Conservation (phyloP, 371 early-diverging fungal genomes). For the Sporodiniella umbellata region DNA sequence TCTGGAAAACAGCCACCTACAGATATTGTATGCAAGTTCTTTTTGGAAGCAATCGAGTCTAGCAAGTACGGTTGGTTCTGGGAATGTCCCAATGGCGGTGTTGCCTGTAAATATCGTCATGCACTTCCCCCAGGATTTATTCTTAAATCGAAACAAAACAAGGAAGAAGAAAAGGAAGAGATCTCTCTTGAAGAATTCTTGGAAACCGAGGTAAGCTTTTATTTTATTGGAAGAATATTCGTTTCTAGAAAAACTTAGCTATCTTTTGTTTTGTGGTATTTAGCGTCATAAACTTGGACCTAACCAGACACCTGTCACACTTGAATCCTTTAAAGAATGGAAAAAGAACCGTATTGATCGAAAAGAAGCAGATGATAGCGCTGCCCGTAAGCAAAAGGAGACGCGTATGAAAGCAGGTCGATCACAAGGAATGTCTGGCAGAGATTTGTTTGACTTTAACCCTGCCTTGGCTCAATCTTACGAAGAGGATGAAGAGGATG, state of each 20-base stretch:
- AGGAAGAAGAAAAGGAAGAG: constrained; percentile 74
- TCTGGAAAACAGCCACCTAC: constrained; percentile 89
- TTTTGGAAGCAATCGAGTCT: constrained; percentile 97
- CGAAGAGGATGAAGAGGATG: constrained; percentile 70
- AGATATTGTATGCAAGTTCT: constrained; percentile 98
- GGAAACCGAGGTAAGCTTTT: constrained; percentile 78
- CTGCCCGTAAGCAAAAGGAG: constrained; percentile 77
- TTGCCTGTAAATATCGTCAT: constrained; percentile 92
- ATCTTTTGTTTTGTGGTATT: background rate
- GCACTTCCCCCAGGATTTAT: constrained; percentile 98
- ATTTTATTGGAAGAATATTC: background rate
- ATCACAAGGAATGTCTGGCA: constrained; percentile 91
- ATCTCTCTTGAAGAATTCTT: constrained; percentile 95
- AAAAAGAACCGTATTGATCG: constrained; percentile 83
- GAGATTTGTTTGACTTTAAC: constrained; percentile 97
- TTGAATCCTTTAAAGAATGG: constrained; percentile 94
- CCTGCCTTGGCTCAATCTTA: constrained; percentile 80
- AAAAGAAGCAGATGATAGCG: constrained; percentile 68
- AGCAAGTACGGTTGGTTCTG: constrained; percentile 98
- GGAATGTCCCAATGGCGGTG: constrained; percentile 95
- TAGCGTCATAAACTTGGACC: constrained; percentile 93
- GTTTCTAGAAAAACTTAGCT: too few species aligned
- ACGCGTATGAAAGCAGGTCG: constrained; percentile 91
- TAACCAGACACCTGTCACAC: constrained; percentile 95
- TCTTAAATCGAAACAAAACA: constrained; percentile 82